These are phyloP conservation scores for Sporobolomyces pararoseus DNA, from an alignment of 768 basidiomycete genomes.

Conservation along the genomic window DNA sequence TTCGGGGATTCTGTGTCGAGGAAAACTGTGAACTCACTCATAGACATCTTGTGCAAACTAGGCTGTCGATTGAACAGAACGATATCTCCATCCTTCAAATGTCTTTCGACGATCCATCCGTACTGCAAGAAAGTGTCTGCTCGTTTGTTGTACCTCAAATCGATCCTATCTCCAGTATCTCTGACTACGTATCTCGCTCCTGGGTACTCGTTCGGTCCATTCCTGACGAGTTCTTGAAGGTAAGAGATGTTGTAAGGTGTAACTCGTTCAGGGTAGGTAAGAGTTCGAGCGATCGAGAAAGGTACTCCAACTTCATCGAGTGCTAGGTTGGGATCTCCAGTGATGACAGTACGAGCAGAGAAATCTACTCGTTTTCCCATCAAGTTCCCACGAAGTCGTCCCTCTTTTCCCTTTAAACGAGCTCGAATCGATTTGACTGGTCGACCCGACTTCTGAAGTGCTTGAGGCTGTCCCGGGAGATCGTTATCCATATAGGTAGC, in stretches of 20 bases:
- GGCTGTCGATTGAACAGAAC: conserved; percentile 98
- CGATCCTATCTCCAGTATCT: conserved; percentile 95
- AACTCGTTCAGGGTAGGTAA: conserved; percentile 96
- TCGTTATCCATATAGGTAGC: conserved; percentile 99
- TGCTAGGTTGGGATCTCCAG: conserved; percentile 94
- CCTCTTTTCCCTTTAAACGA: conserved; percentile 97
- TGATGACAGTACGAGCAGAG: conserved; percentile 97
- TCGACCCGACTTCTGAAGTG: conserved; percentile 91
- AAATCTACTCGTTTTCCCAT: conserved; percentile 99
- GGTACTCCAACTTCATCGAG: conserved; percentile 97
- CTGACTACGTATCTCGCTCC: conserved; percentile 95
- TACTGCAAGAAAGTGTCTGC: conserved; percentile 93
- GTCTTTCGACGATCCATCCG: conserved; percentile 97
- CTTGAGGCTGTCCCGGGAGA: conserved; percentile 95
- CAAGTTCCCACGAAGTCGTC: conserved; percentile 91
- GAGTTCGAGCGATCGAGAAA: conserved; percentile 88
- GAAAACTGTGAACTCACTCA: too few relatives aligned
- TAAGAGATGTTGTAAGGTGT: conserved; percentile 95
- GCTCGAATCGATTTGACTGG: conserved; percentile 98
- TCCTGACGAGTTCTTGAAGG: conserved; percentile 88
- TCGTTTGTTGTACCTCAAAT: conserved; percentile 91
- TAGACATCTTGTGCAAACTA: conserved; percentile 98
- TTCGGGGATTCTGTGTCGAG: too few relatives aligned
- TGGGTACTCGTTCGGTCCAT: conserved; percentile 90
- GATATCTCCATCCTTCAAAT: conserved; percentile 96